phyloP scores from a whole-genome alignment of 2,329 filamentous ascomycete species.

The Botrytis byssoidea region DNA sequence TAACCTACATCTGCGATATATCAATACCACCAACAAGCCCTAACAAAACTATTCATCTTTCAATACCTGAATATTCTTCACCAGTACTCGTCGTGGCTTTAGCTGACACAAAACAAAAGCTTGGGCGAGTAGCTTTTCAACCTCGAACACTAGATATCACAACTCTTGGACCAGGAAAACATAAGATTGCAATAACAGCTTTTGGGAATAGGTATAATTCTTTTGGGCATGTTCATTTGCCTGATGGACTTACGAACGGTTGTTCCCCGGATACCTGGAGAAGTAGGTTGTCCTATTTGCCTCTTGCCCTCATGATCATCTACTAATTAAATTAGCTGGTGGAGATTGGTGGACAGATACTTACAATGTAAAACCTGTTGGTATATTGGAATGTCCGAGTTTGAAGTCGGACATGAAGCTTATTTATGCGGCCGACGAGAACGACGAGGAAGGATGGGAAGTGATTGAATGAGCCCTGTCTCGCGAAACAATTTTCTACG shows the following conservation, averaged over 20 bases:
- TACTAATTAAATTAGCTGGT: conserved; percentile 21
- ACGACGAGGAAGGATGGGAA: conserved; percentile 5
- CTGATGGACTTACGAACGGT: conserved; percentile 30
- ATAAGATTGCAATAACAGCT: conserved; percentile 31
- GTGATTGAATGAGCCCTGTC: neutral
- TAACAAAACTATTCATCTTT: neutral
- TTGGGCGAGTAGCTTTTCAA: conserved; percentile 34
- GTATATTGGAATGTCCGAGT: conserved; percentile 25
- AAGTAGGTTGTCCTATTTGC: conserved; percentile 25
- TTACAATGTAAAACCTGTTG: conserved; percentile 29
- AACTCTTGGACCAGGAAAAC: conserved; percentile 21
- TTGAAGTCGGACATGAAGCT: neutral
- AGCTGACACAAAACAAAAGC: conserved; percentile 14
- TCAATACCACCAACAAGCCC: conserved; percentile 15
- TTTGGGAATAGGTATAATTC: conserved; percentile 37
- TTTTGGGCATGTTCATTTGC: conserved; percentile 36
- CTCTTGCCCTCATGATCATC: neutral
- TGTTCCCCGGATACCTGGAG: conserved; percentile 31
- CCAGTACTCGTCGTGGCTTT: conserved; percentile 31
- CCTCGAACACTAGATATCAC: conserved; percentile 32
- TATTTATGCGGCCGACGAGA: neutral
- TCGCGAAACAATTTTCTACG: neutral
- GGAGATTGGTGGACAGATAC: conserved; percentile 32
- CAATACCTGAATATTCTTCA: conserved; percentile 26
- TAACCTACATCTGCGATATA: conserved; percentile 30